Percentiles rank a stretch among this genome's conserved stretches.
Conservation (phyloP, 2,329 filamentous ascomycete genomes). For the Aspergillus pseudoglaucus region DNA sequence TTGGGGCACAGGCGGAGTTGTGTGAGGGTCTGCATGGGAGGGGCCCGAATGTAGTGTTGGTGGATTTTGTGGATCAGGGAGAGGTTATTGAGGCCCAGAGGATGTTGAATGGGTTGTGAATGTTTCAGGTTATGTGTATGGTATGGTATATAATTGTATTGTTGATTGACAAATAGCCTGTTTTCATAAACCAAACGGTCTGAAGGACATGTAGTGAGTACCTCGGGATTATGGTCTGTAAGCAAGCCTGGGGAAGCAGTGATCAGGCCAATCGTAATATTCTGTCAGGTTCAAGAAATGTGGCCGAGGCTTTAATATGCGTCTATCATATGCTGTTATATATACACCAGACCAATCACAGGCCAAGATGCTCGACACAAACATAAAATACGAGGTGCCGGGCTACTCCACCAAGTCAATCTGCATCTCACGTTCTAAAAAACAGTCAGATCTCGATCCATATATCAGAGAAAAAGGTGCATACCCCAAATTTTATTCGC, state of each 20-base stretch:
- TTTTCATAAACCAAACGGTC: no score
- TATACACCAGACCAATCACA: no score
- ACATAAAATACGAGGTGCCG: not conserved
- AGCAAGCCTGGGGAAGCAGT: no score
- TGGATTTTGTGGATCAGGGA: conserved; percentile 43
- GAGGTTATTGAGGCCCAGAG: conserved; percentile 37
- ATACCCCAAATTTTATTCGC: conserved; percentile 62
- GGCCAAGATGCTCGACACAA: no score
- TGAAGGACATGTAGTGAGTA: no score
- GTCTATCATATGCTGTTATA: no score
- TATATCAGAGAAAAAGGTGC: conserved; percentile 4
- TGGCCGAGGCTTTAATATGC: no score
- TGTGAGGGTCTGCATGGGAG: conserved; percentile 35
- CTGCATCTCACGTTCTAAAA: conserved; percentile 31
- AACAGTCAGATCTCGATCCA: conserved; percentile 4
- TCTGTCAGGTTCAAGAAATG: no score
- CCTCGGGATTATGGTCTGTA: no score
- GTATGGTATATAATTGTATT: not conserved
- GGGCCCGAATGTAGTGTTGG: conserved; percentile 38
- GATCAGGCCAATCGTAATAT: no score
- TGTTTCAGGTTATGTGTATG: not conserved
- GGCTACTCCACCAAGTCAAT: conserved; percentile 28
- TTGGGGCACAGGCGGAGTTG: conserved; percentile 35
- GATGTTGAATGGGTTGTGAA: conserved; percentile 29
- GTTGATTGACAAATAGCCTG: no score